Evolutionary conservation across 371 early-diverging fungal species (phyloP), one percentile per base, ranked within the genome.

Genomic region (Catenaria anguillulae): DNA sequence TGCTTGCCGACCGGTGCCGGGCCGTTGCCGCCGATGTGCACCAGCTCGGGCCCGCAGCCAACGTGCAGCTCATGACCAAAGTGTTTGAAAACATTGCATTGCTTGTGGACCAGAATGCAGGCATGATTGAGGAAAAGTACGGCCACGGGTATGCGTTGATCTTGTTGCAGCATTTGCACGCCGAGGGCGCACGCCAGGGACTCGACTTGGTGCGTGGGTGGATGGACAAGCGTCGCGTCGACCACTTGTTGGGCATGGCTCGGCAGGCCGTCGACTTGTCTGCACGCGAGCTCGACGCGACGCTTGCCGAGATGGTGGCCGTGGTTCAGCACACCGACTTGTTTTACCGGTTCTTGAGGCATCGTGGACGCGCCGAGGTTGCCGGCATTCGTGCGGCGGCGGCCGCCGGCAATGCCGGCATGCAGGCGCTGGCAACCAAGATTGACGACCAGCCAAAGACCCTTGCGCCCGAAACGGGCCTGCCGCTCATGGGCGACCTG

Each of bases 71-170:
- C 23, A 65, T 93, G 37, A 90, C 87, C 17, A 69, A 82, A 33
- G 67, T 95, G 50, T 93, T 91, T 70, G 96, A 95, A 70, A 80
- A 81, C 34, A 82, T 91, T 55, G 94, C 93, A 0, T 74, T 78
- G 4, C 77, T 90, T 26, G 77, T 93, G 33, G 91, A 93, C 69
- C 83, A 85, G 60, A 89, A 92, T 63, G 84, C 85, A 55, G 79
- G 84, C 1, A 70, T 90, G 17, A 85, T 95, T 0, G 85, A 90
- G 62, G 68, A 77, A 13, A 80, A 86, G 65, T 93, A 91, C 68
- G 90, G 90, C 0, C 76, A 80, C 5, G 93, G 94, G 13, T 77
- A 82, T n/a, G 86, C 92, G 84, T 70, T 92, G 23, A 77, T 88
- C 24, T 82, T 93, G 6, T 86, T 93, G 55, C 86, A 89, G 68